Evolutionary conservation across 1,284 basidiomycete species (phyloP), one percentile per base, ranked within the genome.

Genomic region (Marasmius tenuissimus): DNA sequence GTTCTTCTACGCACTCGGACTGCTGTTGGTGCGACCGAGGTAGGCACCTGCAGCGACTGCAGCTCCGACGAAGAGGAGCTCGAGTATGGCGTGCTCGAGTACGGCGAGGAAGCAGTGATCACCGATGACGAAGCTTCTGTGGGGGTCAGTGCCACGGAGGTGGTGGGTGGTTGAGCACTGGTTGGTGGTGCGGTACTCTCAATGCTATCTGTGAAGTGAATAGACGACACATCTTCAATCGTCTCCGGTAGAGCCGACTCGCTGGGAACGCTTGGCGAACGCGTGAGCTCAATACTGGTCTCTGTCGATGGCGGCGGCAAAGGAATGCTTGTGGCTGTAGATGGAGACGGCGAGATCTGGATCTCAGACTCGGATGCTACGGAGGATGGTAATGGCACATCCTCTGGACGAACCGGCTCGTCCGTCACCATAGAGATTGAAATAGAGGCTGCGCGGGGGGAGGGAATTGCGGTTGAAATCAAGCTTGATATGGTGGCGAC

Each of bases 301-400:
- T 48, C 59, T 3, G 59, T 63, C 22, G 62, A 58, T 8, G 34
- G 45, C 16, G 62, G 62, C 3, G 59, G 62, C 20, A 60, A 52
- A 35, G 59, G 59, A 20, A 63, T 50, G 53, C 50, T 58, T 1
- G 60, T 57, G 49, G 58, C 63, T 22, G 59, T 56, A n/a, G 63
- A 54, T 14, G 63, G 60, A 22, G 63, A 60, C 14, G 58, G 27
- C 18, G 64, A 65, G 11, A 63, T 49, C 37, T 53, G 56, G 12
- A 61, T 20, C 18, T 61, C 58, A n/a, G 64, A 64, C 34, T 61
- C 62, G 14, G 62, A 63, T 11, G 52, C 50, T 10, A 39, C 52
- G 20, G 63, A 45, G 45, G 60, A 62, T 8, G 64, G 65, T 4
- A 69, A 56, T 18, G 59, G 59, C 3, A 60, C 45, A 20, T 60